phyloP scores from a whole-genome alignment of 2,329 filamentous ascomycete genomes.

The Cladophialophora psammophila region DNA sequence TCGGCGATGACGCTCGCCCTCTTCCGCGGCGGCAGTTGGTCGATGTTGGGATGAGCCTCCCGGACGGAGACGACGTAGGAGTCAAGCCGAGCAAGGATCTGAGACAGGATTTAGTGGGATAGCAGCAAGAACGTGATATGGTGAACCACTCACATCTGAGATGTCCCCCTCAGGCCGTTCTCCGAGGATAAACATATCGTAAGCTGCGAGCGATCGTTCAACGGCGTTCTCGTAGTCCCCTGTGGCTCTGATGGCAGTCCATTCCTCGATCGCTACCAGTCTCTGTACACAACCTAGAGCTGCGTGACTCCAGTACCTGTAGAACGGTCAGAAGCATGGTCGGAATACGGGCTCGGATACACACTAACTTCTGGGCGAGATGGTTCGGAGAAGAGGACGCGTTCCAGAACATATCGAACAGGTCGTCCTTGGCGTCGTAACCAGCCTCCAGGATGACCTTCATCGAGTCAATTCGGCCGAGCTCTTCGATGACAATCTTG shows the following conservation, averaged over 20 bases:
- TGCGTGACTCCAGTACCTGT: constrained; percentile 74
- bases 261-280: constrained; percentile 77
- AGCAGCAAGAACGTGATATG: constrained; percentile 31
- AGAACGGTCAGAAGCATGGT: background rate
- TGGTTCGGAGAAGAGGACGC: constrained; percentile 72
- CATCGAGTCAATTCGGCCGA: constrained; percentile 72
- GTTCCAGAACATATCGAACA: constrained; percentile 70
- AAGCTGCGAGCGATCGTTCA: constrained; percentile 69
- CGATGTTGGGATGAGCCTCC: constrained; percentile 60
- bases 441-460: constrained; percentile 75
- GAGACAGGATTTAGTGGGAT: constrained; percentile 20
- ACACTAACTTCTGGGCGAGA: constrained; percentile 70
- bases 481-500: constrained; percentile 73
- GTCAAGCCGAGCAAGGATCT: constrained; percentile 73
- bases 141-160: constrained; percentile 64
- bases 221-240: constrained; percentile 62
- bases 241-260: constrained; percentile 65
- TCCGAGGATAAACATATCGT: constrained; percentile 87
- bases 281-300: constrained; percentile 82
- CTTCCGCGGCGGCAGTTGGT: constrained; percentile 65
- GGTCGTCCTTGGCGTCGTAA: constrained; percentile 87
- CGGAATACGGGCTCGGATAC: background rate
- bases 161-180: constrained; percentile 73
- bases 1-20: constrained; percentile 72
- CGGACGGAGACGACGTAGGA: constrained; percentile 66